These are phyloP conservation scores for Sesbania bispinosa DNA, from an alignment of 306 rosid species.

Conservation along the genomic window DNA sequence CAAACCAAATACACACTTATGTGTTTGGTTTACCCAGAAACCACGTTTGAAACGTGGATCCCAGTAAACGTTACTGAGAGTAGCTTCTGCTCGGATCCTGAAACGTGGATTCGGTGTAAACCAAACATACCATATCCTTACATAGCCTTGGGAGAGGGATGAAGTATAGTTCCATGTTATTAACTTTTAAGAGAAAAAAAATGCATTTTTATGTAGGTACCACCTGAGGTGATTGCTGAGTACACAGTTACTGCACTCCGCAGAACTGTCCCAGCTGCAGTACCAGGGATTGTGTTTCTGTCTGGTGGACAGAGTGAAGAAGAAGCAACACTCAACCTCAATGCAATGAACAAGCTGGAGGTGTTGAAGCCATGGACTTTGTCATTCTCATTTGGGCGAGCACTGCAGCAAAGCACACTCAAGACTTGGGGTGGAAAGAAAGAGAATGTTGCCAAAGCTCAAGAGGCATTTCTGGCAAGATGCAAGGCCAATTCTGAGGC, in stretches of 20 bases:
- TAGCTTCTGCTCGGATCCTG: too few species aligned
- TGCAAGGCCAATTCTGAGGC: conserved; percentile 86
- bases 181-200: not conserved
- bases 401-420: conserved; percentile 85
- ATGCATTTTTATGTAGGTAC: conserved; percentile 39
- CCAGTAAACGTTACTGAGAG: too few species aligned
- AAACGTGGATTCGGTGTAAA: too few species aligned
- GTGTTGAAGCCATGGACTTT: conserved; percentile 89
- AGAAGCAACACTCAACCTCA: conserved; percentile 71
- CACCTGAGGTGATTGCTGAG: conserved; percentile 68
- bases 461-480: conserved; percentile 60
- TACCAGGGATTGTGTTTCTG: conserved; percentile 77
- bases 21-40: too few species aligned
- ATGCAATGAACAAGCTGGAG: conserved; percentile 70
- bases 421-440: conserved; percentile 85
- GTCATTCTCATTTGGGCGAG: conserved; percentile 93
- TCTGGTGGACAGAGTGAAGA: conserved; percentile 97
- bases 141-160: not conserved
- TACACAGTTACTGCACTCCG: conserved; percentile 72
- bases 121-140: too few species aligned
- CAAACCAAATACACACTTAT: too few species aligned
- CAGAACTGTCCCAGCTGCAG: conserved; percentile 84
- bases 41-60: too few species aligned
- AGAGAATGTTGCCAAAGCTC: conserved; percentile 77
- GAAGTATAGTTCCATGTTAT: not conserved